Conservation (phyloP, 148 eudicot species). For the Rhododendron simsii region DNA sequence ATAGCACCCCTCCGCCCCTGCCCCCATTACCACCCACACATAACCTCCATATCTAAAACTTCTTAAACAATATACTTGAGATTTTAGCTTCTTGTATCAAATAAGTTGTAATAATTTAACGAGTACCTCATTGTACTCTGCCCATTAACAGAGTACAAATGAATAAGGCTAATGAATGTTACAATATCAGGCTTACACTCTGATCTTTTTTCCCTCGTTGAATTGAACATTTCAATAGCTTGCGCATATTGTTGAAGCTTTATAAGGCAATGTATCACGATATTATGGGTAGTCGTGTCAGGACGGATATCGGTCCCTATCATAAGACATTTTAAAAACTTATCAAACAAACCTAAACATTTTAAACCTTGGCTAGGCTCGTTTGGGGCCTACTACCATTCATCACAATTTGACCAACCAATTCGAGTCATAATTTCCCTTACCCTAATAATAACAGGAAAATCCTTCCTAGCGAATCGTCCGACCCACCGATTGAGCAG, state of each 20-base stretch:
- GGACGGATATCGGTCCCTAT: no score
- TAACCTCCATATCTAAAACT: not conserved
- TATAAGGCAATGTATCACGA: no score
- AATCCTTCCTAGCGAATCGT: slow-evolving; percentile 73
- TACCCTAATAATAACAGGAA: slow-evolving; percentile 66
- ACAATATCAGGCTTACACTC: no score
- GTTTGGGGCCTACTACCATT: not conserved
- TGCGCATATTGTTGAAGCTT: no score
- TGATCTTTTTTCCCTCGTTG: no score
- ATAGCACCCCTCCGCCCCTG: not conserved
- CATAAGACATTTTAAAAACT: no score
- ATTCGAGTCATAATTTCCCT: not conserved
- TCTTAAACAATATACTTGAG: not conserved
- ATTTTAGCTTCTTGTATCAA: not conserved
- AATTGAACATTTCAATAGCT: no score
- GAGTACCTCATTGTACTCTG: not conserved
- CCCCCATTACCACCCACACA: not conserved
- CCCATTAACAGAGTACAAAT: no score
- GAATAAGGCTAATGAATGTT: no score
- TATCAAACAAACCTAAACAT: not conserved
- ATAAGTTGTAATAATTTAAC: not conserved
- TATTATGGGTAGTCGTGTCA: no score
- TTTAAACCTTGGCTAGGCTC: not conserved
- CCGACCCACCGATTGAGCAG: slow-evolving; percentile 91
- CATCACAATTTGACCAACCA: not conserved